Conservation (phyloP, 805 yeast species). For the Nematodospora valgi region DNA sequence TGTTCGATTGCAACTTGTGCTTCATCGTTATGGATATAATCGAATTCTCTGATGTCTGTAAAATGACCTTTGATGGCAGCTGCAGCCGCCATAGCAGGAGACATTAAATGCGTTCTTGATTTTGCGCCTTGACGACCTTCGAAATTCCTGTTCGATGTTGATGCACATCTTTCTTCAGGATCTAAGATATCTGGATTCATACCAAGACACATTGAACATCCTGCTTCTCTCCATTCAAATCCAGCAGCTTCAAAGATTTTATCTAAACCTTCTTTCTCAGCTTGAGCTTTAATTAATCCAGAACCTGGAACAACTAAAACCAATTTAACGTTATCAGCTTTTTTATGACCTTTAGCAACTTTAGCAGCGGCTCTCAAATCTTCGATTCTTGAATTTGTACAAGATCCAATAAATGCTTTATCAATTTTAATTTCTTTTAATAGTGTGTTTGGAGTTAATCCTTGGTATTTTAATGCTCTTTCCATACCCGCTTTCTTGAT, state of each 20-base stretch:
- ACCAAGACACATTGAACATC: constrained; percentile 99
- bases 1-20: constrained; percentile 55
- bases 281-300: constrained; percentile 89
- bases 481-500: constrained; percentile 79
- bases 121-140: constrained; percentile 98
- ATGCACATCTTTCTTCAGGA: constrained; percentile 97
- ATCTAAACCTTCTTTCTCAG: constrained; percentile 93
- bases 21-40: constrained; percentile 55
- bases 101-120: constrained; percentile 95
- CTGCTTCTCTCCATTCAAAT: constrained; percentile 99
- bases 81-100: constrained; percentile 99
- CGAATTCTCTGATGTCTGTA: constrained; percentile 82
- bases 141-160: constrained; percentile 97
- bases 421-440: constrained; percentile 74
- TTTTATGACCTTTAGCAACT: constrained; percentile 85
- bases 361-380: constrained; percentile 94
- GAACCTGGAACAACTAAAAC: constrained; percentile 97
- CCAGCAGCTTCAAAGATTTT: constrained; percentile 90
- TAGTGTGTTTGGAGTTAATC: constrained; percentile 79
- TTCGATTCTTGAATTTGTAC: constrained; percentile 97
- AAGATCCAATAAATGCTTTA: constrained; percentile 96
- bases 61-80: constrained; percentile 92
- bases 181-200: constrained; percentile 97
- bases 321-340: constrained; percentile 74
- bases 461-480: constrained; percentile 91